Evolutionary conservation across 176 grass and related monocot species (phyloP).

Genomic region (Aegilops speltoides): DNA sequence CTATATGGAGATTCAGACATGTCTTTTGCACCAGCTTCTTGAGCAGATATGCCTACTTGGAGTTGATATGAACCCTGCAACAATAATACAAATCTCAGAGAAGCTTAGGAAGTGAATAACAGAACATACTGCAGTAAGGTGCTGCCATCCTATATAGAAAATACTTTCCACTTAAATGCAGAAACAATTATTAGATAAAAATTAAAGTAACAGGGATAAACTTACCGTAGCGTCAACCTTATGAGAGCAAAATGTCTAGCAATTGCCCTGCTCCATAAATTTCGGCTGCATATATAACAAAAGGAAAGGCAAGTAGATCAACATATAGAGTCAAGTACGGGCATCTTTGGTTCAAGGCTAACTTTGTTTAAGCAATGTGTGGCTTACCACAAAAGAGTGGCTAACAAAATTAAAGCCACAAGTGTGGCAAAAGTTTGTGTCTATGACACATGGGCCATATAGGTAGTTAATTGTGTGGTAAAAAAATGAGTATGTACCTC

Average conservation of each 20-base stretch:
- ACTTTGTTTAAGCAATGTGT: too few species aligned
- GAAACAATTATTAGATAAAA: neutral
- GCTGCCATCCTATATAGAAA: neutral
- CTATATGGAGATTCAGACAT: slow-evolving; percentile 70
- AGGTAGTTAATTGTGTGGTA: neutral
- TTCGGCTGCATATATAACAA: slow-evolving; percentile 60
- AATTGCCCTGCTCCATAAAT: slow-evolving; percentile 68
- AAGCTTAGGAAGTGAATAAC: neutral
- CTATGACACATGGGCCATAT: neutral
- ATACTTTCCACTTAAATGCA: neutral
- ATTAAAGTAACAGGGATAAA: slow-evolving; percentile 6
- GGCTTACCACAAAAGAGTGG: too few species aligned
- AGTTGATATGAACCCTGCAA: slow-evolving; percentile 77
- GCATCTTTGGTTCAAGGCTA: too few species aligned
- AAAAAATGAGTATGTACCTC: neutral
- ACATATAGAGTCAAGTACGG: neutral
- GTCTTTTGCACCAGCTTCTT: slow-evolving; percentile 75
- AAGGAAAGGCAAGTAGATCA: slow-evolving; percentile 18
- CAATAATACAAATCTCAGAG: slow-evolving; percentile 33
- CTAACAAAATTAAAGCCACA: neutral
- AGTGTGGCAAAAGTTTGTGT: neutral
- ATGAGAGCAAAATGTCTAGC: slow-evolving; percentile 72
- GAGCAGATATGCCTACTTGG: slow-evolving; percentile 76
- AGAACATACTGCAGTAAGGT: neutral
- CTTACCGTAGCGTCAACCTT: slow-evolving; percentile 75